Base-by-base conservation (phyloP, 371 early-diverging fungal genomes). In the Mucor plumbeus region DNA sequence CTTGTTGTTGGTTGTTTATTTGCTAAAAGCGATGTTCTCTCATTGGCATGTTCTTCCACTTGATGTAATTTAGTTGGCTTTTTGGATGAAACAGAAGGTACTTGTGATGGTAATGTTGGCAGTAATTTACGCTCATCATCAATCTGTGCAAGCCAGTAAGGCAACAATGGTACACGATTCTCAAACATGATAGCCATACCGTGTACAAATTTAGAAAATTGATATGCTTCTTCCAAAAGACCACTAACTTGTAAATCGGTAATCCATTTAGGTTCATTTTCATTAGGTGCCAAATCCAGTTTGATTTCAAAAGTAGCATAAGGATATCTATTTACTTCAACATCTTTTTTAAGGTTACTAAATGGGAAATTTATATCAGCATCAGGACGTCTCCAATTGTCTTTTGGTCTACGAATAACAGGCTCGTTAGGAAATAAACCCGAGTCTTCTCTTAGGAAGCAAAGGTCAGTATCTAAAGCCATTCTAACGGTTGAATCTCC, bases 71-170 rank as follows among this genome's bases (percentile, higher is more conserved):
- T 53, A 31, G 48, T 11, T 47, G 54, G 55, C 40, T 35, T 41
- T 44, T 43, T 13, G 58, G 13, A 8, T 61, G 58, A 47, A 36
- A 54, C 38, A 43, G 57, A 39, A 10, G 47, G 65, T 38, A 53
- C 64, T 48, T 73, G 70, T 33, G 66, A 73, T 34, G 68, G 72
- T n/a, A 72, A 56, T 26, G 68, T 67, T 39, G 79, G 69, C 5
- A 83, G 66, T 19, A 76, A 76, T 61, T 88, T 91, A 65, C 90
- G 89, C 64, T 96, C 94, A 67, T 98, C 97, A 26, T 90, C 89
- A 89, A 99, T 97, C 76, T 98, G 98, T 31, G 95, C 94, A 36
- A 92, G 82, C 99, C 99, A 99, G 82, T 97, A 99, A n/a, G 99
- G 99, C 62, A 99, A 87, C 41, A 96, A 83, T 13, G 90, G 86